Conservation (phyloP, 352 stramenopile genomes). For the Phytopythium litorale region DNA sequence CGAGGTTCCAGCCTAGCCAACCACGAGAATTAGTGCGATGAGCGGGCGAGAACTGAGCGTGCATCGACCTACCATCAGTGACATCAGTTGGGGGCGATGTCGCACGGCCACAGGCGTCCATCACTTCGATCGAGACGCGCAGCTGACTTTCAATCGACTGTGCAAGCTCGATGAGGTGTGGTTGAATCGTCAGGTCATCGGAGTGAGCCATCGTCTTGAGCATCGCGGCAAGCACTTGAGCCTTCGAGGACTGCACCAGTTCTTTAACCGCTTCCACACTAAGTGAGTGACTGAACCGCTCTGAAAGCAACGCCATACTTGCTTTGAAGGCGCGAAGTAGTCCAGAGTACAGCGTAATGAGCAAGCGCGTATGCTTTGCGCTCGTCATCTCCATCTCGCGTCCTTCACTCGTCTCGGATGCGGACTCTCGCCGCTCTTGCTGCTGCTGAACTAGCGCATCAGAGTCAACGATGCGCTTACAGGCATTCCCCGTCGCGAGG, state of each 20-base stretch:
- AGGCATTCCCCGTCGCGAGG: constrained; percentile 49
- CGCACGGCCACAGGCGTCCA: constrained; percentile 41
- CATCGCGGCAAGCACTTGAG: neutral
- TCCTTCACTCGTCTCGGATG: neutral
- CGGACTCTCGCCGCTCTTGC: neutral
- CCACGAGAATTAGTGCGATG: neutral
- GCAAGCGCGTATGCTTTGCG: constrained; percentile 16
- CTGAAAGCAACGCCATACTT: constrained; percentile 14
- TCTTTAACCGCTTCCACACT: neutral
- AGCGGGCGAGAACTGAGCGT: neutral
- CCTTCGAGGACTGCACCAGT: neutral
- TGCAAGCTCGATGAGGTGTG: neutral
- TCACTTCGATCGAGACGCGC: constrained; percentile 24
- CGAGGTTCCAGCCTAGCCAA: constrained; percentile 42
- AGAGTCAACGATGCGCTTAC: constrained; percentile 45
- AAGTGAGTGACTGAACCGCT: neutral
- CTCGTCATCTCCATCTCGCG: constrained; percentile 12
- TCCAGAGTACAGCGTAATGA: constrained; percentile 25
- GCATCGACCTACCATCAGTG: neutral
- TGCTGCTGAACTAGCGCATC: constrained; percentile 46
- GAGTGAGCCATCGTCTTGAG: neutral
- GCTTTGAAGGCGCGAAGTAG: constrained; percentile 41
- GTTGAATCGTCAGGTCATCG: neutral
- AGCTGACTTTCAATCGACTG: constrained; percentile 41
- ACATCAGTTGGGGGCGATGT: neutral